A percentile compares a stretch with the other conserved stretches of the same genome.
Conservation (phyloP, 2,329 filamentous ascomycete species). For the Aureobasidium sp. region DNA sequence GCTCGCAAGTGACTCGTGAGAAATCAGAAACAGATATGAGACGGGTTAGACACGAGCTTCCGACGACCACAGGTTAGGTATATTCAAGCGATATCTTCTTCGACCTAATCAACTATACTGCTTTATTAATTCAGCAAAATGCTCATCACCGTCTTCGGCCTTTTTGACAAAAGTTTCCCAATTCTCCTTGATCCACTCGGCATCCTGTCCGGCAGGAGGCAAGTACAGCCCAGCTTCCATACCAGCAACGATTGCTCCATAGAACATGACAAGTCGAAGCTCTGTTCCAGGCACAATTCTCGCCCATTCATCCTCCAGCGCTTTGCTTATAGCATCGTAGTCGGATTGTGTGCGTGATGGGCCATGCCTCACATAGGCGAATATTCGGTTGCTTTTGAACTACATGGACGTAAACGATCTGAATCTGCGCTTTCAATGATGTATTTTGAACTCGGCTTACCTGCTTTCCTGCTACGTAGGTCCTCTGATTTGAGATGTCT, state of each 20-base stretch:
- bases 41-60: too few species aligned
- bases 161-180: conserved; percentile 25
- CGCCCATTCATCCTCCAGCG: conserved; percentile 23
- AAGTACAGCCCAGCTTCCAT: conserved; percentile 25
- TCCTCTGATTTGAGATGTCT: conserved; percentile 17
- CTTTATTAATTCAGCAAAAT: conserved; percentile 18
- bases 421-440: background rate
- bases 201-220: conserved; percentile 24
- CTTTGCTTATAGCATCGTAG: conserved; percentile 21
- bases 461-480: conserved; percentile 31
- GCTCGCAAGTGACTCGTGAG: background rate
- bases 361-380: conserved; percentile 27
- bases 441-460: background rate
- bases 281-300: conserved; percentile 20
- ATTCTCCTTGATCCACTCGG: conserved; percentile 26
- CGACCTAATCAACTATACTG: background rate
- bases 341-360: conserved; percentile 24
- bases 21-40: too few species aligned
- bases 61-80: too few species aligned
- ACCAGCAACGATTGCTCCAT: conserved; percentile 22
- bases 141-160: conserved; percentile 27
- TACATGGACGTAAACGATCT: background rate
- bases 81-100: too few species aligned
- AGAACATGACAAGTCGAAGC: conserved; percentile 16
- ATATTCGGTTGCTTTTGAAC: conserved; percentile 24